phyloP scores from a whole-genome alignment of 1,139 yeast species.

The Meyerozyma athensensis region DNA sequence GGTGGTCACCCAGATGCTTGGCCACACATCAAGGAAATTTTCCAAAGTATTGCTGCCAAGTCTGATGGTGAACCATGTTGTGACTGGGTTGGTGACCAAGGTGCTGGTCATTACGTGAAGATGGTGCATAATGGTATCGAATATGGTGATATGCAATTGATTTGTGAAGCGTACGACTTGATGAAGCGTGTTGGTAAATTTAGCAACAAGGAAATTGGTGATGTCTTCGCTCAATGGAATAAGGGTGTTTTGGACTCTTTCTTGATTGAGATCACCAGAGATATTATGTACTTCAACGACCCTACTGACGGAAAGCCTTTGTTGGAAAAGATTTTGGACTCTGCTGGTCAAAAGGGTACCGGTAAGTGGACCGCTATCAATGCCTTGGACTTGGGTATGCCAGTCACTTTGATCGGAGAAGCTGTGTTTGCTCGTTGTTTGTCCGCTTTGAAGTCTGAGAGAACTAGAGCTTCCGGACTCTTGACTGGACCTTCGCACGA shows the following conservation, averaged over 20 bases:
- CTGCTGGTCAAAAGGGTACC: slow-evolving; percentile 99
- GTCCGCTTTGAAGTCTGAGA: slow-evolving; percentile 87
- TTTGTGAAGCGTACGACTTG: slow-evolving; percentile 95
- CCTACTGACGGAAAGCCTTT: slow-evolving; percentile 87
- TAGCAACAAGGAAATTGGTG: slow-evolving; percentile 88
- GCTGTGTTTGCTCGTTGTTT: slow-evolving; percentile 97
- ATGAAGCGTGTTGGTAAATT: slow-evolving; percentile 93
- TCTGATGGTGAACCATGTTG: slow-evolving; percentile 99
- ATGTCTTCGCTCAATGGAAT: slow-evolving; percentile 91
- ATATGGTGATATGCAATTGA: slow-evolving; percentile 99
- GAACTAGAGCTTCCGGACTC: slow-evolving; percentile 75
- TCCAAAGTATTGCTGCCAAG: slow-evolving; percentile 95
- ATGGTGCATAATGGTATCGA: slow-evolving; percentile 99
- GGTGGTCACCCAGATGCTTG: slow-evolving; percentile 98
- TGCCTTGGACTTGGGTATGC: slow-evolving; percentile 97
- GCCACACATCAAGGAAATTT: slow-evolving; percentile 96
- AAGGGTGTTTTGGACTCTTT: slow-evolving; percentile 96
- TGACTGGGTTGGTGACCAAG: slow-evolving; percentile 99
- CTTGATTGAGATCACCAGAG: slow-evolving; percentile 95
- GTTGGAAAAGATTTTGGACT: slow-evolving; percentile 92
- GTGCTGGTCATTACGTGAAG: slow-evolving; percentile 98
- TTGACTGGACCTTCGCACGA: slow-evolving; percentile 72
- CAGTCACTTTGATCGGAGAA: slow-evolving; percentile 97
- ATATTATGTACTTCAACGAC: slow-evolving; percentile 80
- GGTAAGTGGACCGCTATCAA: slow-evolving; percentile 99